phyloP scores from a whole-genome alignment of 768 basidiomycete genomes.

The Candolleomyces eurysporus region DNA sequence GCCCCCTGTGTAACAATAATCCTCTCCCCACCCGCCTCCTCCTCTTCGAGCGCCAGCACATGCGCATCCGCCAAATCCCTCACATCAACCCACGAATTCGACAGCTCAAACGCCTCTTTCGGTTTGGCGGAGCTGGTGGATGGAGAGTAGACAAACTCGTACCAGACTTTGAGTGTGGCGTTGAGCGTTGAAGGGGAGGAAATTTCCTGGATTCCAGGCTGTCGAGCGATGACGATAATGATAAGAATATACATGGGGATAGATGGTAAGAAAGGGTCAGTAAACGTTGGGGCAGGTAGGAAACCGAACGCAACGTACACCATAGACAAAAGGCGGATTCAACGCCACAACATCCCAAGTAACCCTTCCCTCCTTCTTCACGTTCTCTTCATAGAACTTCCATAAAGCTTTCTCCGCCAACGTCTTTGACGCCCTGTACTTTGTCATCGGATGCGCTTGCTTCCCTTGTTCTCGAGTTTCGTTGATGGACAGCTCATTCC shows the following conservation, averaged over 20 bases:
- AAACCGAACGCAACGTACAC: conserved; percentile 2
- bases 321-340: conserved; percentile 53
- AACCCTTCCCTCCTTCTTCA: conserved; percentile 14
- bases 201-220: conserved; percentile 46
- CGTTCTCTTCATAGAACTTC: conserved; percentile 35
- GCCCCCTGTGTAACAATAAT: conserved; percentile 46
- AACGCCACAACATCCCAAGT: conserved; percentile 52
- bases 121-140: conserved; percentile 11
- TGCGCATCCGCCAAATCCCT: conserved; percentile 60
- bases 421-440: conserved; percentile 63
- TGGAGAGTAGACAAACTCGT: conserved; percentile 22
- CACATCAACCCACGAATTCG: conserved; percentile 46
- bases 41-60: conserved; percentile 46
- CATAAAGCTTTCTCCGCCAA: conserved; percentile 60
- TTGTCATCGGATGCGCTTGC: conserved; percentile 34
- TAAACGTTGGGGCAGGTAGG: not conserved
- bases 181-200: conserved; percentile 33
- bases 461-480: conserved; percentile 48
- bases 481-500: conserved; percentile 53
- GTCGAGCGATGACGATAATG: not conserved
- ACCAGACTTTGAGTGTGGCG: conserved; percentile 31
- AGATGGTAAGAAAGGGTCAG: not conserved
- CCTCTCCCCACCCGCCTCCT: conserved; percentile 54
- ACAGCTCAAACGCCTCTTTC: conserved; percentile 15
- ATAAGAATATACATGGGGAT: conserved; percentile 2